Base-by-base conservation (phyloP, 192 early-diverging fungal species). In the Linnemannia schmuckeri region DNA sequence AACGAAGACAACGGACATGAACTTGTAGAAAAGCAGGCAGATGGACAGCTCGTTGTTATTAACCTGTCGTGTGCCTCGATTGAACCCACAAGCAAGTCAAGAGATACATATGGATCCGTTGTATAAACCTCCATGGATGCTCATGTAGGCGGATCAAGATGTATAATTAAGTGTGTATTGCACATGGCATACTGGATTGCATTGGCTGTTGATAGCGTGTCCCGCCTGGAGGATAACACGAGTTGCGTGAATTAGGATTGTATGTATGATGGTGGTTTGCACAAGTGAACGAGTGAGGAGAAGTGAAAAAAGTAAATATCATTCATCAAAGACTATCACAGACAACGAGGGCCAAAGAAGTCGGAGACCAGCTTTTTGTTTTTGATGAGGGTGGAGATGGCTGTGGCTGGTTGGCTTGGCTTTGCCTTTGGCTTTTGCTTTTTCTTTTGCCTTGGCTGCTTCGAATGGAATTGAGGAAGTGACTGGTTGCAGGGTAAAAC, bases 391-490 rank as follows among this genome's bases (percentile, higher is more conserved):
- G 55, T 27, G 61, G 61, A 33, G 61, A 66, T 66, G 61, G 27
- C 61, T 66, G 61, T 66, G 30, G 61, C 33, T 63, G 61, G 61
- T 33, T 66, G 12, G 61, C 30, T 66, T 66, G 61, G 61, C 61
- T 35, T 24, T 33, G 6, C n/a, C n/a, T 27, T 52, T 52, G 49
- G 18, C 17, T 17, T 18, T 52, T 52, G 15, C 18, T 52, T 2
- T 52, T 52, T 52, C 17, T 20, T 52, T 52, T 52, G 47, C 47
- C 47, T 52, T 52, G 18, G 49, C 49, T 52, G 49, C 0, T 66
- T 66, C 10, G 27, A 66, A 33, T 63, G n/a, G 33, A 30, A 33
- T 27, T 8, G 8, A 4, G 61, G 13, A 30, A 30, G 61, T 33
- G 61, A 33, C 9, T 66, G 61, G 24, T 10, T 66, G 27, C 30